A percentile compares a stretch with the other conserved stretches of the same genome.
Evolutionary conservation across 257 asterid species (phyloP).

Genomic region (Solanum habrochaites): DNA sequence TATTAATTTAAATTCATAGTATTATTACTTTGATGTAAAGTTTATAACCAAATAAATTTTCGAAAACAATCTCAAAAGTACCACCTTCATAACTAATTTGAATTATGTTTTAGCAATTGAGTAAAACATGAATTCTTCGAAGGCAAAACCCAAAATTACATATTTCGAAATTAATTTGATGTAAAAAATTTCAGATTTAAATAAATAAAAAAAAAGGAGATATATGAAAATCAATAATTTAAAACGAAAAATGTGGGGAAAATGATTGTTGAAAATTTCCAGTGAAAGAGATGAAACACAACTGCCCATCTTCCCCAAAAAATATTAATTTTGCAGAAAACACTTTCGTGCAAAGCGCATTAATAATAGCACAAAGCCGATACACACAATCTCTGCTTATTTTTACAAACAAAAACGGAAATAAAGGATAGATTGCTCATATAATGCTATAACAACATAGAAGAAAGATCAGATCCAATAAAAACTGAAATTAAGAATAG

Average conservation of each 20-base stretch:
- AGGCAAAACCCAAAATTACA: neutral
- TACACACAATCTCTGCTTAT: slow-evolving; percentile 46
- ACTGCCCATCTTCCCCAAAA: slow-evolving; percentile 50
- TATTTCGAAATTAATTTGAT: neutral
- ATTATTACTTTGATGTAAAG: too few relatives aligned
- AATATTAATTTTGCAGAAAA: slow-evolving; percentile 25
- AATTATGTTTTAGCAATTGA: too few relatives aligned
- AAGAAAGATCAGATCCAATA: neutral
- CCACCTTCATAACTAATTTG: too few relatives aligned
- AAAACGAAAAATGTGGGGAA: slow-evolving; percentile 13
- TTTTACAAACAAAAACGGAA: neutral
- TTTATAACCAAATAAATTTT: too few relatives aligned
- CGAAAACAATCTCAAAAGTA: too few relatives aligned
- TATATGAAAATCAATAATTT: neutral
- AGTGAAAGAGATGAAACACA: slow-evolving; percentile 26
- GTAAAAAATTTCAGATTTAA: too few relatives aligned
- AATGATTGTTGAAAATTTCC: slow-evolving; percentile 49
- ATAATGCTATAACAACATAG: too few relatives aligned
- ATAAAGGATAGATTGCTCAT: neutral
- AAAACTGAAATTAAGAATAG: neutral
- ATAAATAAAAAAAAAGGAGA: too few relatives aligned
- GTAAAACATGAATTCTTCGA: neutral
- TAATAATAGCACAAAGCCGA: slow-evolving; percentile 15
- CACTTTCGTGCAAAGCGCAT: slow-evolving; percentile 46
- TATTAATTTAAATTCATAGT: too few relatives aligned